phyloP scores from a whole-genome alignment of 306 rosid species.

The Cyclanthera cordifolia region DNA sequence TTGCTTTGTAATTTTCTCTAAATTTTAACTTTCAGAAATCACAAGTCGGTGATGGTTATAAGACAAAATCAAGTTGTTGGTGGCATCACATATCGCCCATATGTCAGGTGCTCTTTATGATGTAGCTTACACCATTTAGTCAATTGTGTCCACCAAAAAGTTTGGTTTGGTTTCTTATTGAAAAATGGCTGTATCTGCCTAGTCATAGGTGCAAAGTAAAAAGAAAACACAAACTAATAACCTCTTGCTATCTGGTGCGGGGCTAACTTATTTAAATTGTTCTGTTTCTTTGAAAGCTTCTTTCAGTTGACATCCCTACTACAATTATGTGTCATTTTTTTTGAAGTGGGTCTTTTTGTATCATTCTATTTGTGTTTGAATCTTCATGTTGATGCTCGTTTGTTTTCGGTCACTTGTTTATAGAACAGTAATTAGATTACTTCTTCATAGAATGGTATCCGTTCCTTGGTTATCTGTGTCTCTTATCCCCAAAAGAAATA shows the following conservation, averaged over 20 bases:
- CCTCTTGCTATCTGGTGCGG: neutral
- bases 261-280: neutral
- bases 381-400: neutral
- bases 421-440: neutral
- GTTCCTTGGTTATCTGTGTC: neutral
- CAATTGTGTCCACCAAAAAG: neutral
- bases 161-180: neutral
- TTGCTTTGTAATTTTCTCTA: conserved; percentile 10
- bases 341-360: neutral
- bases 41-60: conserved; percentile 90
- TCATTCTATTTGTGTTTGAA: neutral
- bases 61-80: conserved; percentile 80
- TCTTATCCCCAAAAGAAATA: neutral
- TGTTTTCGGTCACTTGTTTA: neutral
- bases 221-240: neutral
- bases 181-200: neutral
- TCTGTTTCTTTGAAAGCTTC: neutral
- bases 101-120: conserved; percentile 37
- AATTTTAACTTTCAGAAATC: conserved; percentile 51
- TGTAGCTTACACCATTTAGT: neutral
- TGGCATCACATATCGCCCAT: conserved; percentile 97
- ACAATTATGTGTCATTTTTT: neutral
- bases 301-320: neutral
- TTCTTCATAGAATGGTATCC: neutral
- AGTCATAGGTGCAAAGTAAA: neutral